Base-by-base conservation (phyloP, 2,329 filamentous ascomycete species). In the Arthrobotrys iridis region DNA sequence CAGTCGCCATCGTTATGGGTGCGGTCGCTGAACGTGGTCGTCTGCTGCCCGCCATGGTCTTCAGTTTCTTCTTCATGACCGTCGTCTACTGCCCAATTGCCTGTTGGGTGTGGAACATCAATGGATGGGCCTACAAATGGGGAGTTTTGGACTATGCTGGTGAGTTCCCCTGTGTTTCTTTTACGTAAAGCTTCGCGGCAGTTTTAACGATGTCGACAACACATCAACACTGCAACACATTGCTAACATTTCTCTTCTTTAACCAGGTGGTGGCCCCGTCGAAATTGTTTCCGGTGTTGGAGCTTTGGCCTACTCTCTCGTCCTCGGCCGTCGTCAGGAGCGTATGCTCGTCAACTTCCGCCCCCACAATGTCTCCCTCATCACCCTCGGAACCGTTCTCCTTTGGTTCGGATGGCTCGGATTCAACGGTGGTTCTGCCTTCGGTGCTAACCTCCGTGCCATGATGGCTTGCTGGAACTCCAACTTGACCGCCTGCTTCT, bases 331-430 rank as follows among this genome's bases (percentile, higher is more conserved):
- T 81, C 93, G 95, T 79, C 95, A 97, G 85, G 94, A 98, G 85
- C 95, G 93, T 85, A 97, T 98, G 93, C 97, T 98, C 92, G 88
- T 97, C 84, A 98, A 98, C 87, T 98, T 98, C 88, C 92, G 95
- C 79, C 95, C 95, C 15, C 95, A 99, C 87, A 99, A 99, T 85
- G 95, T 98, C 78, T 97, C 93, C 4, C 88, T 98, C 81, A 97
- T 99, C 84, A 93, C 95, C 0, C 90, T 98, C 79, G 95, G 95
- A 77, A 98, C 95, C 2, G 88, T 97, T 78, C 88, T 99, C 80
- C 92, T 99, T 67, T 98, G 93, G 93, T 98, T 98, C 81, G 95
- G 95, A 81, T 99, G 95, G 95, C 87, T 99, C 78, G 95, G 93
- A 65, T 99, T 99, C 88, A 99, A 99, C 86, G 95, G 94, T 80